Conservation (phyloP, 2,329 filamentous ascomycete species). For the Raffaelea arxii region DNA sequence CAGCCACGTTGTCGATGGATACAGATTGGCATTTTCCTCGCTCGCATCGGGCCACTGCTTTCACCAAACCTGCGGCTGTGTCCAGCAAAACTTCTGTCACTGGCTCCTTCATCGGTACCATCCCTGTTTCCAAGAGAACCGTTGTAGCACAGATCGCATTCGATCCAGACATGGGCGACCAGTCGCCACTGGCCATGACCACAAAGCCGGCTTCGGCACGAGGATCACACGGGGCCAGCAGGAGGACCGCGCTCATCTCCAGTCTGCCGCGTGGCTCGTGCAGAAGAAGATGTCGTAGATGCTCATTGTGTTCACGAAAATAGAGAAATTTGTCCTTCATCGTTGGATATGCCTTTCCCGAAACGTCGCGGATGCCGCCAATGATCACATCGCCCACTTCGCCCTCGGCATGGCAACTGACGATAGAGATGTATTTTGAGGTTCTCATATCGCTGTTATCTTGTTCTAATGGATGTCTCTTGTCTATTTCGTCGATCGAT, state of each 20-base stretch:
- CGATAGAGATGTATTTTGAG: background rate
- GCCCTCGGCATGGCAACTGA: constrained; percentile 1
- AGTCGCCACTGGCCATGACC: constrained; percentile 1
- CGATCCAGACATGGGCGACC: constrained; percentile 1
- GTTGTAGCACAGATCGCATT: constrained; percentile 1
- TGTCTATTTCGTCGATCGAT: background rate
- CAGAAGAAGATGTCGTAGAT: background rate
- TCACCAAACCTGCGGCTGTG: background rate
- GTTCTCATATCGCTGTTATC: background rate
- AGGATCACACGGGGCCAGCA: background rate
- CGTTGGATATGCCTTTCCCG: background rate
- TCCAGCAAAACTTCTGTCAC: background rate
- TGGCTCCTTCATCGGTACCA: background rate
- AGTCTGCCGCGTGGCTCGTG: background rate
- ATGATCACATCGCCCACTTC: background rate
- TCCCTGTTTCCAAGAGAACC: background rate
- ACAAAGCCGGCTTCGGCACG: background rate
- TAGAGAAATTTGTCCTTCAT: constrained; percentile 1
- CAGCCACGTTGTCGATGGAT: background rate
- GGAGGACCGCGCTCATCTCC: background rate
- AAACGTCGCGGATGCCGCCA: constrained; percentile 1
- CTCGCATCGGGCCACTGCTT: background rate
- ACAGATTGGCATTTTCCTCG: background rate
- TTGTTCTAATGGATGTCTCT: too few relatives aligned
- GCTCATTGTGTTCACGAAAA: background rate